Evolutionary conservation across 345 rosid genomes (phyloP).

Genomic region (Geranium rotundifolium): DNA sequence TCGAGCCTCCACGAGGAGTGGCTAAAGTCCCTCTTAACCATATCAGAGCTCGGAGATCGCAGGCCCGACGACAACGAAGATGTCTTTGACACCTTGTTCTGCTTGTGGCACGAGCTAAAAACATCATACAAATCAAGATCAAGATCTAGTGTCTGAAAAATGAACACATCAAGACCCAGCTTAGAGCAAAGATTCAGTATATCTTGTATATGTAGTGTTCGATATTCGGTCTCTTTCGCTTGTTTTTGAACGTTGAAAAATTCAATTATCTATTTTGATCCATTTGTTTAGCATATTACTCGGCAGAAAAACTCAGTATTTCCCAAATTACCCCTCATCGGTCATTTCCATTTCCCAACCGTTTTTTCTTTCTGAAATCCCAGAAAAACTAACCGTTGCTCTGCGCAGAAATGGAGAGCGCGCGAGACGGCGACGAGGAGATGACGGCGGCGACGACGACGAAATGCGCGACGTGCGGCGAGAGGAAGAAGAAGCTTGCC

Average conservation of each 20-base stretch:
- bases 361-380: constrained; percentile 4
- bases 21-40: constrained; percentile 42
- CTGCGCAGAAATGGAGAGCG: background rate
- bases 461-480: background rate
- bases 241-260: background rate
- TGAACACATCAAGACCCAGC: too few relatives aligned
- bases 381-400: background rate
- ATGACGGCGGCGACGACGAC: background rate
- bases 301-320: too few relatives aligned
- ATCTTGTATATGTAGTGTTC: too few relatives aligned
- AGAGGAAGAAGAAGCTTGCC: constrained; percentile 12
- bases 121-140: constrained; percentile 12
- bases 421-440: constrained; percentile 13
- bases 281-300: too few relatives aligned
- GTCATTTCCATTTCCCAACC: constrained; percentile 4
- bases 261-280: background rate
- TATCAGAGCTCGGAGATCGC: constrained; percentile 17
- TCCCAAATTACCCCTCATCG: background rate
- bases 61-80: constrained; percentile 36
- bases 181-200: background rate
- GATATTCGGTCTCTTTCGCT: background rate
- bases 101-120: constrained; percentile 77
- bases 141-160: too few relatives aligned
- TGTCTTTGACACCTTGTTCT: constrained; percentile 48
- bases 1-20: constrained; percentile 91